Percentiles rank a stretch among this genome's conserved stretches.
Conservation (phyloP, 768 basidiomycete species). For the Agaricus blazei region DNA sequence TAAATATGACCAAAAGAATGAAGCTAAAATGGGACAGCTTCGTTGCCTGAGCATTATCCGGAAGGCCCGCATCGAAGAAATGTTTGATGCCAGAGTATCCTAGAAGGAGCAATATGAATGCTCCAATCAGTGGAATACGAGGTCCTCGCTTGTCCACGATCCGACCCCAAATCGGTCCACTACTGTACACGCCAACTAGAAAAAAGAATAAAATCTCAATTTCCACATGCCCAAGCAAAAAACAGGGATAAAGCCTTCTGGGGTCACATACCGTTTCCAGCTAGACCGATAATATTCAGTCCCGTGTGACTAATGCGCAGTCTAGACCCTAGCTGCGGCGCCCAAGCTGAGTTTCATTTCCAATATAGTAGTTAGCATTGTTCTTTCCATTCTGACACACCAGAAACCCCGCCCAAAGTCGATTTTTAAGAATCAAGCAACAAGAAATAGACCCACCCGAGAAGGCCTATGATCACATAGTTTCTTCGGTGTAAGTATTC, state of each 20-base stretch:
- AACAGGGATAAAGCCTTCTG: neutral
- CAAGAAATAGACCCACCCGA: conserved; percentile 28
- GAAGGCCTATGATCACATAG: conserved; percentile 25
- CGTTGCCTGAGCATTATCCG: conserved; percentile 26
- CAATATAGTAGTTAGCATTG: neutral
- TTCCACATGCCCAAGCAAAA: neutral
- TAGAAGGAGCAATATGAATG: conserved; percentile 52
- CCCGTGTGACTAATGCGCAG: conserved; percentile 75
- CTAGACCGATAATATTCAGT: conserved; percentile 76
- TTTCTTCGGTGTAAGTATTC: neutral
- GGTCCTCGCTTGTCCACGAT: conserved; percentile 75
- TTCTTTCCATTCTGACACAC: too few relatives aligned
- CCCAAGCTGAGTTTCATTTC: conserved; percentile 52
- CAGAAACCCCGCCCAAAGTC: neutral
- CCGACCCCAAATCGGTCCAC: conserved; percentile 75
- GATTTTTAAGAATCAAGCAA: neutral
- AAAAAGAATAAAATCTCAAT: neutral
- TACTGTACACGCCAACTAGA: conserved; percentile 71
- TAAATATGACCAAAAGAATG: conserved; percentile 50
- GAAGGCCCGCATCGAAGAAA: conserved; percentile 56
- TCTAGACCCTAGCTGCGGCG: conserved; percentile 79
- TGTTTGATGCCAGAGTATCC: conserved; percentile 75
- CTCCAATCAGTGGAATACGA: conserved; percentile 54
- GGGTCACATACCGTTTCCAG: conserved; percentile 59
- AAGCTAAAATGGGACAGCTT: conserved; percentile 33